A percentile compares a stretch with the other conserved stretches of the same genome.
These are phyloP conservation scores for Sporisorium reilianum DNA, from an alignment of 1,284 basidiomycete species.

Conservation along the genomic window DNA sequence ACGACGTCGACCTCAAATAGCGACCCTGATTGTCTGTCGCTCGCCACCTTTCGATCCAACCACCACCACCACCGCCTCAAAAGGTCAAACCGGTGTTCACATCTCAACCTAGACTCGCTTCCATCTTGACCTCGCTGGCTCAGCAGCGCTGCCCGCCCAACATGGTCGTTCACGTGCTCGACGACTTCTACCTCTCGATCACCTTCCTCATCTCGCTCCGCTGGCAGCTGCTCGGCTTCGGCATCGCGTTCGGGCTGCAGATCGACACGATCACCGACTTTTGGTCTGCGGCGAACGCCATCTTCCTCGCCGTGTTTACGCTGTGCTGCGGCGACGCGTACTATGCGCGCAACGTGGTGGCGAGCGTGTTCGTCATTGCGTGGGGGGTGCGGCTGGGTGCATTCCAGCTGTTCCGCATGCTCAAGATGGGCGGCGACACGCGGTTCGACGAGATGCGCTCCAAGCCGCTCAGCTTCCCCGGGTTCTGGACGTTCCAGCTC, in stretches of 20 bases:
- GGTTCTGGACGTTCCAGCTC: conserved; percentile 58
- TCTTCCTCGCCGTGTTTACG: conserved; percentile 69
- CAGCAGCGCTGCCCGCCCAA: not conserved
- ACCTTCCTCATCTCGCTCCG: conserved; percentile 78
- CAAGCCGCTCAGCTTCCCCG: conserved; percentile 49
- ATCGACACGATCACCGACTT: conserved; percentile 67
- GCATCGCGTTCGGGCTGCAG: conserved; percentile 71
- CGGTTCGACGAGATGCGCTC: conserved; percentile 67
- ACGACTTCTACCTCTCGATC: conserved; percentile 77
- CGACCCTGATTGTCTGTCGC: not conserved
- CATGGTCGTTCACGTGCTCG: conserved; percentile 70
- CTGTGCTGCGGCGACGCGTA: conserved; percentile 70
- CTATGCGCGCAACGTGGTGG: conserved; percentile 75
- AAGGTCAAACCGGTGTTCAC: too few species aligned
- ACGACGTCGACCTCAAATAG: not conserved
- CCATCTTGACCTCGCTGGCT: not conserved
- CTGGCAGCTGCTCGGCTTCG: conserved; percentile 78
- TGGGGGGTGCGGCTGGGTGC: conserved; percentile 64
- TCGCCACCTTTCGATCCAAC: not conserved
- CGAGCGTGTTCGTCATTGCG: conserved; percentile 74
- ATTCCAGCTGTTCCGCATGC: conserved; percentile 65
- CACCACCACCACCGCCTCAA: not conserved
- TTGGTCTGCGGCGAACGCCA: conserved; percentile 61
- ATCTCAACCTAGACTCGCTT: not conserved
- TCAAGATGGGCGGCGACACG: conserved; percentile 65